Base-by-base conservation (phyloP, 2,329 filamentous ascomycete species). In the Rosellinia necatrix region DNA sequence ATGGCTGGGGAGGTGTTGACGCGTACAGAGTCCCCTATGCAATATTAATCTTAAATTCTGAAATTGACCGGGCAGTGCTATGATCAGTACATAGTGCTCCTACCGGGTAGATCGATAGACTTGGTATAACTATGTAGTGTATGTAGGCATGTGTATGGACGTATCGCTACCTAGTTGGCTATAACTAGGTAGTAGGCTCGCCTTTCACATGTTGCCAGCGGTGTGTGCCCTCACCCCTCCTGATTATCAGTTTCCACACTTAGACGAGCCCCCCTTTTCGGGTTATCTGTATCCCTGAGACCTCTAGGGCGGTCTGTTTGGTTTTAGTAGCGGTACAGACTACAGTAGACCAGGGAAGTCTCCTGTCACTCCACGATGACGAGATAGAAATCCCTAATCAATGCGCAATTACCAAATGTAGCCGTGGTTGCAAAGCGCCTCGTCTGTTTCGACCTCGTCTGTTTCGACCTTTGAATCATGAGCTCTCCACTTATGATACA, bases 1-100 rank as follows among this genome's bases (percentile, higher is more conserved):
- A 48, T 17, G 40, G 41, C 38, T 53, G 56, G 37, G 29, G 49
- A 24, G 27, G 49, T 17, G 49, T 59, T 58, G 58, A 60, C 58
- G 58, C 58, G 58, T 58, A 52, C 47, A 29, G 19, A 25, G 41
- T 43, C 35, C 37, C 29, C 32, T 27, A 30, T 51, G 32, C 29
- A 58, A 35, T 48, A 21, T 54, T 58, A 60, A 60, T 60, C 29
- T 60, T 58, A 59, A 59, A 43, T 47, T 48, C 25, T 54, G 17
- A 54, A 53, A 58, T 56, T 60, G 51, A 15, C 30, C 48, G 3
- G 42, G 32, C 48, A 41, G 25, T 47, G 32, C 35, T n/a, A 38
- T n/a, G n/a, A n/a, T n/a, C n/a, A 41, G 34, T 44, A n/a, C 30
- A 38, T 19, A 13, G 13, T 44, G 35, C 32, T 47, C 47, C 47